Evolutionary conservation across 345 rosid genomes (phyloP).

Genomic region (Arabis alpina): DNA sequence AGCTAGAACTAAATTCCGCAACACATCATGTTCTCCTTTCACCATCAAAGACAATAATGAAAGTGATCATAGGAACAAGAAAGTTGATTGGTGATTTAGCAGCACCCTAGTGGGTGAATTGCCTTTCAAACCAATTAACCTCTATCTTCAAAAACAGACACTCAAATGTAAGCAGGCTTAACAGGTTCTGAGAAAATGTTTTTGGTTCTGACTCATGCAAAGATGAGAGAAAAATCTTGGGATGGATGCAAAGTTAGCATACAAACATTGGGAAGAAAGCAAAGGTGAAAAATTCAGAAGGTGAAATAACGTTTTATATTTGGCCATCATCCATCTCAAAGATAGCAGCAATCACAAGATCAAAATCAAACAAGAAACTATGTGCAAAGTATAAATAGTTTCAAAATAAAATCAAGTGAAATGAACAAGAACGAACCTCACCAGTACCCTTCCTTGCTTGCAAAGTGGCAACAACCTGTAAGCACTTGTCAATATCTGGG

Average conservation of each 20-base stretch:
- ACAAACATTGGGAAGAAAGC: too few species aligned
- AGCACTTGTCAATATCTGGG: conserved; percentile 93
- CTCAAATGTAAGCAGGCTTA: conserved; percentile 4
- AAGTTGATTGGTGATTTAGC: background rate
- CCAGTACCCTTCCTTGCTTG: conserved; percentile 79
- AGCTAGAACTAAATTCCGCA: conserved; percentile 17
- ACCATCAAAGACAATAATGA: conserved; percentile 17
- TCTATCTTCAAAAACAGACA: background rate
- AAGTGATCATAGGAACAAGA: background rate
- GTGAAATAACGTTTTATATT: too few species aligned
- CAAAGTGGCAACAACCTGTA: conserved; percentile 81
- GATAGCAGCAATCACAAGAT: too few species aligned
- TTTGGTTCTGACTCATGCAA: background rate
- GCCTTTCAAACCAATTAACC: conserved; percentile 4
- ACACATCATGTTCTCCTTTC: conserved; percentile 29
- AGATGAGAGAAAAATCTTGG: background rate
- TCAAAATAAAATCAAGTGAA: background rate
- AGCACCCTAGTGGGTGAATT: background rate
- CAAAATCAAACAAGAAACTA: too few species aligned
- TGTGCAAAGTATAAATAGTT: background rate
- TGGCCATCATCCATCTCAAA: too few species aligned
- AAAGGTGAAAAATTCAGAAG: too few species aligned
- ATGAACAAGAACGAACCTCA: conserved; percentile 68
- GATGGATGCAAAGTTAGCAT: too few species aligned
- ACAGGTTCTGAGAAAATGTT: background rate